A percentile compares a stretch with the other conserved stretches of the same genome.
Evolutionary conservation across 2,329 filamentous ascomycete species (phyloP).

Genomic region (Penicillium rolfsii): DNA sequence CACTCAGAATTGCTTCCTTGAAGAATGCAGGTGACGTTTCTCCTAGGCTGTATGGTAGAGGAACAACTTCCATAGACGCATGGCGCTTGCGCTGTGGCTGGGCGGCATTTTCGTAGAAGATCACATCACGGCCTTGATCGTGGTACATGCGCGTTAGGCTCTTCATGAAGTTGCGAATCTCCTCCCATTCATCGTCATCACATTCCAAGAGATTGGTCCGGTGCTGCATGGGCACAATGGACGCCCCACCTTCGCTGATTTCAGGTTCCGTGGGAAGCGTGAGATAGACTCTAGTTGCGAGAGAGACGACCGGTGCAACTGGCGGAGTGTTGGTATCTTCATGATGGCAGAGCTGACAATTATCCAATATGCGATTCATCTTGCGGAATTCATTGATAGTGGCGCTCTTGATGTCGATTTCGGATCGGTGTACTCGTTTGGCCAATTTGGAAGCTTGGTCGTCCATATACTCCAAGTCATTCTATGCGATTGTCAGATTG

Average conservation of each 20-base stretch:
- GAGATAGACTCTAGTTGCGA: slow-evolving; percentile 83
- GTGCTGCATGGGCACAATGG: slow-evolving; percentile 88
- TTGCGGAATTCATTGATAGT: slow-evolving; percentile 89
- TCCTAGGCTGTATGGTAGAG: slow-evolving; percentile 87
- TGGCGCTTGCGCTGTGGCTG: slow-evolving; percentile 76
- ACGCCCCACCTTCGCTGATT: slow-evolving; percentile 77
- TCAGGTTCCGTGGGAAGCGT: slow-evolving; percentile 91
- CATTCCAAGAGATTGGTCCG: slow-evolving; percentile 91
- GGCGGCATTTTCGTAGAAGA: slow-evolving; percentile 98
- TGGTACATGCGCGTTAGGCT: slow-evolving; percentile 91
- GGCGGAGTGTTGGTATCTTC: slow-evolving; percentile 80
- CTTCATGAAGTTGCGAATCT: slow-evolving; percentile 99
- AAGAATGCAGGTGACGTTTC: slow-evolving; percentile 94
- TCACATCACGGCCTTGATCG: slow-evolving; percentile 84
- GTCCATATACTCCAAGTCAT: slow-evolving; percentile 95
- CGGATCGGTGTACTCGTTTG: slow-evolving; percentile 81
- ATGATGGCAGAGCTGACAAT: slow-evolving; percentile 88
- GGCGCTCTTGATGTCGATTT: slow-evolving; percentile 82
- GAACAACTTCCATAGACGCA: slow-evolving; percentile 82
- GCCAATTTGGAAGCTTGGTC: slow-evolving; percentile 93
- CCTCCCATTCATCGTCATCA: slow-evolving; percentile 99
- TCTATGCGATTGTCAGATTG: slow-evolving; percentile 43
- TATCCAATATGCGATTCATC: slow-evolving; percentile 82
- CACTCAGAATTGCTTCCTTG: slow-evolving; percentile 83
- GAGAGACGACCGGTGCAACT: slow-evolving; percentile 79